Conservation (phyloP, 176 grass and related monocot genomes). For the Bromus sterilis region DNA sequence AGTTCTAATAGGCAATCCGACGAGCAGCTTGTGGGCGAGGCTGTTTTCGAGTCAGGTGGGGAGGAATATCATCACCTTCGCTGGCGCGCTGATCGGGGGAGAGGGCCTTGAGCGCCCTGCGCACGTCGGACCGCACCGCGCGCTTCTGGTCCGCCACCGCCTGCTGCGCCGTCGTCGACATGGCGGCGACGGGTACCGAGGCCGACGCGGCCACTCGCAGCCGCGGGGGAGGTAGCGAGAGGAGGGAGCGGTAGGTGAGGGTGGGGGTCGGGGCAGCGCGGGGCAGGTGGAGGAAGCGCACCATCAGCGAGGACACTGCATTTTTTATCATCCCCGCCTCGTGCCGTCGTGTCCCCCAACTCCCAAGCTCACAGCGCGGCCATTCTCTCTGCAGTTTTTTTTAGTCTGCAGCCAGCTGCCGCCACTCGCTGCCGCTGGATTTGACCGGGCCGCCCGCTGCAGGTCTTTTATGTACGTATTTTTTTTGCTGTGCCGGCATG, state of each 20-base stretch:
- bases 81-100: conserved; percentile 51
- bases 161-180: conserved; percentile 34
- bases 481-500: not conserved
- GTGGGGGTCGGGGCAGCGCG: not conserved
- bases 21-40: conserved; percentile 6
- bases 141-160: conserved; percentile 54
- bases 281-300: conserved; percentile 32
- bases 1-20: not conserved
- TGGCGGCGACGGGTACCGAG: conserved; percentile 7
- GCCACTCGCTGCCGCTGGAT: not conserved
- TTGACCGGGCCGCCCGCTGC: not conserved
- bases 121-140: conserved; percentile 58
- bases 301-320: conserved; percentile 32
- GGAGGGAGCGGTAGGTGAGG: conserved; percentile 20
- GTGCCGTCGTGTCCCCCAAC: conserved; percentile 9
- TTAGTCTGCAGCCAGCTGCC: too few species aligned
- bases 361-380: not conserved
- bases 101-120: conserved; percentile 65
- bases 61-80: conserved; percentile 58
- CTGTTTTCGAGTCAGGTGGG: not conserved
- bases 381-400: not conserved
- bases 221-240: not conserved
- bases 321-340: conserved; percentile 43
- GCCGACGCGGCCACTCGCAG: not conserved
- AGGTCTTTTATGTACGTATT: not conserved